Evolutionary conservation across 129 eudicot species (phyloP).

Genomic region (Chrysanthemum makinoi): DNA sequence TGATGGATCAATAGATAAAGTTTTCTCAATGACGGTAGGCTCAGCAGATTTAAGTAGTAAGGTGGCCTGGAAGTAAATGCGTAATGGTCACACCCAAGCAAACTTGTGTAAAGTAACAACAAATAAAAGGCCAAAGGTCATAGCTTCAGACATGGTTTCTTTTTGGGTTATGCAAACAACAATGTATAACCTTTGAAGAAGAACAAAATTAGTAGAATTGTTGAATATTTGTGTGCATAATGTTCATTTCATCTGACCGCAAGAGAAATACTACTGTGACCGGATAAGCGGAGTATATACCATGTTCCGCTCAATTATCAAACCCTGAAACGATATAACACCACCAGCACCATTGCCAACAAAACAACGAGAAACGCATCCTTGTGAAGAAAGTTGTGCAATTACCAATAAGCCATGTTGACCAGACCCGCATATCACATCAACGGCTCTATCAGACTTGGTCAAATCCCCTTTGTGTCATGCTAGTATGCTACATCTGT

Average conservation of each 20-base stretch:
- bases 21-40: slow-evolving; percentile 80
- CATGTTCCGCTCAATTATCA: slow-evolving; percentile 63
- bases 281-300: slow-evolving; percentile 91
- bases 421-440: slow-evolving; percentile 93
- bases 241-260: slow-evolving; percentile 6
- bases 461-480: slow-evolving; percentile 81
- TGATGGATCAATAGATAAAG: slow-evolving; percentile 56
- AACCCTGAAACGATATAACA: slow-evolving; percentile 66
- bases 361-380: slow-evolving; percentile 88
- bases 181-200: too few species aligned
- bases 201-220: too few species aligned
- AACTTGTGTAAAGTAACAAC: not conserved
- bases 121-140: slow-evolving; percentile 12
- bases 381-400: slow-evolving; percentile 80
- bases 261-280: slow-evolving; percentile 64
- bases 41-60: slow-evolving; percentile 72
- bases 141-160: slow-evolving; percentile 19
- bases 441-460: slow-evolving; percentile 87
- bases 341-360: slow-evolving; percentile 55
- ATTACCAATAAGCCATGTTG: slow-evolving; percentile 87
- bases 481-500: slow-evolving; percentile 98
- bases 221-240: not conserved
- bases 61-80: slow-evolving; percentile 58
- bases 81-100: not conserved
- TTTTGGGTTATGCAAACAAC: not conserved